Base-by-base conservation (phyloP, 2,329 filamentous ascomycete genomes). In the Claviceps quebecensis region DNA sequence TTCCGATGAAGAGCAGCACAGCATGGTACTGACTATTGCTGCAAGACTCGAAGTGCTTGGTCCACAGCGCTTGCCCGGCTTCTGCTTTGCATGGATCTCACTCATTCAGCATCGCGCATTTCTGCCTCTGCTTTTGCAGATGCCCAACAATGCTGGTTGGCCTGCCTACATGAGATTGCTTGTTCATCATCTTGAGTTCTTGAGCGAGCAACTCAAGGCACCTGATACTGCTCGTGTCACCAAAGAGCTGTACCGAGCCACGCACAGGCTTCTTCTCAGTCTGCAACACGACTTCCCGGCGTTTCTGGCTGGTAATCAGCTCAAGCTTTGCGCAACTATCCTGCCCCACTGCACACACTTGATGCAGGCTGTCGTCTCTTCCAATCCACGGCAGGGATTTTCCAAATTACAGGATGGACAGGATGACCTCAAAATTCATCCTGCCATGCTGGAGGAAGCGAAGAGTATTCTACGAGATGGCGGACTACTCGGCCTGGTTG, bases 261-360 rank as follows among this genome's bases (percentile, higher is more conserved):
- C 86, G 1, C 72, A 95, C 47, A 89, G 94, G 62, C 78, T 96
- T 54, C 71, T 97, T 51, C 72, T 95, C 37, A 78, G 95, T 49
- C 72, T 98, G 50, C 87, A 95, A 58, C 93, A 97, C 63, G 93
- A 98, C 65, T 97, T 88, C 67, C 86, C 91, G 0, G 89, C 96
- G 52, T 98, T 95, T 66, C 71, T 98, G 43, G 85, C 87, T 5
- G 87, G 90, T 59, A 88, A 95, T 65, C 87, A 95, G 63, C 81
- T 87, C 58, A 80, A 81, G 58, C 79, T 98, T 49, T 89, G 84
- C 69, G 83, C 86, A 59, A 81, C 80, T 61, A 84, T 97, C 53
- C 87, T 90, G 1, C 79, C 82, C 48, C 85, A 93, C 61, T 93
- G 87, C 67, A 83, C 84, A 16, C 93, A 97, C 66, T 74, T 96